Base-by-base conservation (phyloP, 2,329 filamentous ascomycete species). In the Trichoderma hamatum region DNA sequence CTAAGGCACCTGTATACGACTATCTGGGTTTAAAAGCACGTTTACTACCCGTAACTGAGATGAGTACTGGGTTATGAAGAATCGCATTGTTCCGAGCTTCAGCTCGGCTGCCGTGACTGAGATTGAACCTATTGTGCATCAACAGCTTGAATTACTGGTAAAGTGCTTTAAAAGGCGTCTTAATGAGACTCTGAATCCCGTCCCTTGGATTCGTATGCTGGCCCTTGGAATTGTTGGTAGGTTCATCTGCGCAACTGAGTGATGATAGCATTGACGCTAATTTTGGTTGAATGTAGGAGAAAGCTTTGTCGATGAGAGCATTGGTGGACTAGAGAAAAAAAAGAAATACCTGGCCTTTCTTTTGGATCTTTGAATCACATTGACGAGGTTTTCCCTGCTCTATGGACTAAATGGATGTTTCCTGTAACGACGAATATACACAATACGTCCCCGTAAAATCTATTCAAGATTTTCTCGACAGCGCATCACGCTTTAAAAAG, bases 141-240 rank as follows among this genome's bases (percentile, higher is more conserved):
- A 36, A 36, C 34, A 36, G 13, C 34, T 36, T 36, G 11, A 14
- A 36, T 36, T 36, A 36, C 34, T 36, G 6, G 34, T 36, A 3
- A 55, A 19, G 19, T 10, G 61, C 28, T 51, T 55, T 34, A 16
- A 28, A n/a, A 65, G 36, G 30, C 26, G 61, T n/a, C 30, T 26
- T 55, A 52, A 51, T 14, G 26, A 26, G 28, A 28, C 61, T 16
- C 16, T 65, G 36, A 46, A 65, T 36, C 13, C 55, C 14, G 34
- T 65, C n/a, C 26, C 52, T 54, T 65, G 49, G 61, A 55, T 65
- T 51, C 43, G 61, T n/a, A 65, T 65, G 28, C 34, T 65, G 16
- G 61, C 61, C 11, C 61, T 65, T 24, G 61, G 52, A 24, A 6
- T 65, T 30, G 61, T 65, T 65, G 61, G 61, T 65, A 21, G 9